phyloP scores from a whole-genome alignment of 768 basidiomycete genomes.

The Epithele typhae region DNA sequence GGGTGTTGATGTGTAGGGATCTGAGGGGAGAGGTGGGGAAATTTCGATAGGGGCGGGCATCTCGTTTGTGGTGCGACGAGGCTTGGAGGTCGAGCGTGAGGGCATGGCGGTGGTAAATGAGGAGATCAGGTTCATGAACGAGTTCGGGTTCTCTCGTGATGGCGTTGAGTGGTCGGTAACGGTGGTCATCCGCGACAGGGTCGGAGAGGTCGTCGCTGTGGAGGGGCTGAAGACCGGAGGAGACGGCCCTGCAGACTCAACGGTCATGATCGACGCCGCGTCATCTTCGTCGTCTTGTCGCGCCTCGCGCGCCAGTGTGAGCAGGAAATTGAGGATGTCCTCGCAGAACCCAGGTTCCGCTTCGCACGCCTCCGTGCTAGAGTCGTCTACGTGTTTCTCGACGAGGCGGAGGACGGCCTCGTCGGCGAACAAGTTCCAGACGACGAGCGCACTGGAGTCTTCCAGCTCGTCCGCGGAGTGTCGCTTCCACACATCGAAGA shows the following conservation, averaged over 20 bases:
- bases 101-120: constrained; percentile 48
- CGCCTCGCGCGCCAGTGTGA: constrained; percentile 8
- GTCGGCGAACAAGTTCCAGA: constrained; percentile 64
- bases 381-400: constrained; percentile 62
- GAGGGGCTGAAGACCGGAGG: constrained; percentile 7
- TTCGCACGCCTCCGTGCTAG: constrained; percentile 36
- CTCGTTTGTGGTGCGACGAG: constrained; percentile 31
- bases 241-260: constrained; percentile 6
- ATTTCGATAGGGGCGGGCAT: constrained; percentile 24
- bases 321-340: constrained; percentile 20
- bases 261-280: constrained; percentile 7
- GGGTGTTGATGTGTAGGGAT: constrained; percentile 15
- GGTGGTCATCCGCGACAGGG: constrained; percentile 53
- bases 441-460: constrained; percentile 26
- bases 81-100: constrained; percentile 56
- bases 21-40: constrained; percentile 13
- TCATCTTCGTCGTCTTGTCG: constrained; percentile 20
- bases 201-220: constrained; percentile 38
- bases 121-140: constrained; percentile 60
- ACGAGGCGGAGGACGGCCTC: constrained; percentile 64
- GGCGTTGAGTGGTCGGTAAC: constrained; percentile 37
- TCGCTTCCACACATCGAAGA: constrained; percentile 46
- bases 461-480: constrained; percentile 28
- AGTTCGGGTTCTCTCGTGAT: constrained; percentile 42
- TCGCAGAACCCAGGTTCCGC: constrained; percentile 11